Base-by-base conservation (phyloP, 768 basidiomycete species). In the Crassisporium funariophilum region DNA sequence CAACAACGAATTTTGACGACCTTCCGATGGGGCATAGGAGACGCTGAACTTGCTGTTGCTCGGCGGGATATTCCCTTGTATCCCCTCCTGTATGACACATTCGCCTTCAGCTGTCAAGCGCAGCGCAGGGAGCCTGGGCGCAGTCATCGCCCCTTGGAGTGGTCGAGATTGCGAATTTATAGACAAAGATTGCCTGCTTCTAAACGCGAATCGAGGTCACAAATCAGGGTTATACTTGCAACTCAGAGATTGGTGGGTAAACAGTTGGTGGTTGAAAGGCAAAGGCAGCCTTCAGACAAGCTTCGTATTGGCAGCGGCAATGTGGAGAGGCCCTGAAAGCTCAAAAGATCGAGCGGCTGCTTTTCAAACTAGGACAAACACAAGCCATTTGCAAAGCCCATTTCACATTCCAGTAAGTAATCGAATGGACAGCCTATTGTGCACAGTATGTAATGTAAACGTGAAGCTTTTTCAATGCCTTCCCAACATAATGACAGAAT, bases 41-140 rank as follows among this genome's bases (percentile, higher is more conserved):
- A 85, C 67, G 29, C 75, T 79, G 63, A 86, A 85, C 64, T 77
- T 81, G 68, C n/a, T n/a, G n/a, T 65, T 84, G 44, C 72, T 71
- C 17, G 69, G 53, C 11, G 76, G 68, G n/a, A 75, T 52, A 44
- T 76, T 74, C 31, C 76, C 64, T 45, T 75, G 55, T 36, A 79
- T 66, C 29, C 70, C 62, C 46, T 83, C 82, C 47, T 74, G 61
- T 13, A 68, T 57, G 37, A 72, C 56, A 52, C 69, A 67, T 33
- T 73, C 70, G 49, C 73, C 72, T 46, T 75, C 75, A 42, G 69
- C 54, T 22, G 76, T 74, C 54, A 81, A 70, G 55, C 80, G 82
- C 53, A 80, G 72, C 47, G 79, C 71, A 56, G 80, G 78, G 39
- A 71, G 62, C 50, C 56, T 67, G 35, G 65, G 65, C n/a, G 56